Base-by-base conservation (phyloP, 1,139 yeast genomes). In the Saccharomyces hybrid region DNA sequence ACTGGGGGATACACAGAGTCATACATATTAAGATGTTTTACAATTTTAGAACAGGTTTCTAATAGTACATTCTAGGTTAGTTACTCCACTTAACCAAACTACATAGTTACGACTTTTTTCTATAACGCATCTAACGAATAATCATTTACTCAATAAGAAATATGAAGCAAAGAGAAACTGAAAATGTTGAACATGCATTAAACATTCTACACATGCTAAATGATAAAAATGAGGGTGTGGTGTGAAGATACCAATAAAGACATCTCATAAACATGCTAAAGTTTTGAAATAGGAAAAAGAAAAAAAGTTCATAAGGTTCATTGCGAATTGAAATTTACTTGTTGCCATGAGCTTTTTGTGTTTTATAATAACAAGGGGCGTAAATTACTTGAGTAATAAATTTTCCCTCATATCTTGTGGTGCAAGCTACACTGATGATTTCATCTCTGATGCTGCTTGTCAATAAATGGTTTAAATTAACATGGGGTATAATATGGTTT, bases 381-480 rank as follows among this genome's bases (percentile, higher is more conserved):
- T 84, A 87, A 77, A 85, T 80, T 20, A 85, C 83, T 66, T 85
- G 89, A 1, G 91, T 85, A 38, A 85, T 84, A 63, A 84, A 85
- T 69, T 84, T 85, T 6, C 91, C 91, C 20, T 82, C 79, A 61
- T 85, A 85, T 56, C 93, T 72, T 13, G 88, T 85, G 8, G 87
- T 85, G 64, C 88, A 83, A 6, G 88, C 89, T 32, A 84, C 90
- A 32, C 88, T 82, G 55, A 84, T 76, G 25, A 83, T 84, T 51
- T 82, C 85, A 61, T 81, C 81, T 59, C 85, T 77, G 50, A 85
- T 82, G 50, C 85, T 82, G 14, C 89, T 84, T 0, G 91, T 85
- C 73, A 85, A 77, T 57, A 85, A 70, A 68, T 85, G 91, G 63
- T 85, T 85, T 61, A 85, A 73, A 62, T 85, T 84, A 34, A 85